Conservation (phyloP, 2,329 filamentous ascomycete species). For the Xylariales sp. region DNA sequence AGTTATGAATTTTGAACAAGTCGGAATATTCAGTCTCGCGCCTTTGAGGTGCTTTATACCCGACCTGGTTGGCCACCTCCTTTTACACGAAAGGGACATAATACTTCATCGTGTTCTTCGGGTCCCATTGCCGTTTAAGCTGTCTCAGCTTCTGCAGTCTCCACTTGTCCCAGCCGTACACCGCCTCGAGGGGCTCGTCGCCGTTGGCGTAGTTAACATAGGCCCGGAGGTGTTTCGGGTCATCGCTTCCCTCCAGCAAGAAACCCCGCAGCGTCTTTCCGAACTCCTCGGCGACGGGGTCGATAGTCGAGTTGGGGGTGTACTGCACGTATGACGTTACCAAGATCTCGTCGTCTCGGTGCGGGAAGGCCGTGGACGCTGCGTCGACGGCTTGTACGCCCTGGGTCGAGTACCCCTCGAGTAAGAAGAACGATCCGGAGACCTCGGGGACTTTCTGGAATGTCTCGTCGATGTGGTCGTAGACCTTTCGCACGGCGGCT, state of each 20-base stretch:
- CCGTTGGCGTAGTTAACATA: slow-evolving; percentile 44
- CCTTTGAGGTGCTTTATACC: not conserved
- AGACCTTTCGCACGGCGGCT: slow-evolving; percentile 36
- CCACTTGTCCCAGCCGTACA: slow-evolving; percentile 42
- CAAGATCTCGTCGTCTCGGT: slow-evolving; percentile 38
- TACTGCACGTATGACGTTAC: slow-evolving; percentile 41
- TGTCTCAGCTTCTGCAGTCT: slow-evolving; percentile 36
- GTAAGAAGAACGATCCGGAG: slow-evolving; percentile 40
- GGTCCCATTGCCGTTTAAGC: slow-evolving; percentile 37
- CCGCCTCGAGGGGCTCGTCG: slow-evolving; percentile 30
- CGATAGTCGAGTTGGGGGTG: slow-evolving; percentile 32
- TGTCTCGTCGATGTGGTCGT: slow-evolving; percentile 38
- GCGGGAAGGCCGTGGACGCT: slow-evolving; percentile 38
- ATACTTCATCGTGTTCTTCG: slow-evolving; percentile 36
- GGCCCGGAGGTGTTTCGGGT: slow-evolving; percentile 35
- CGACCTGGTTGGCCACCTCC: not conserved
- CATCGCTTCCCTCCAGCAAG: slow-evolving; percentile 38
- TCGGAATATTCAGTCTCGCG: not conserved
- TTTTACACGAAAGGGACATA: slow-evolving; percentile 28
- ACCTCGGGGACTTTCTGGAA: slow-evolving; percentile 34
- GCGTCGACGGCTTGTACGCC: slow-evolving; percentile 38
- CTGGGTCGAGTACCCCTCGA: slow-evolving; percentile 43
- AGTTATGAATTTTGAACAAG: not conserved
- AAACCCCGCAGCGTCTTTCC: slow-evolving; percentile 32
- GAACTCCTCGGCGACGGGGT: slow-evolving; percentile 31